Percentiles rank a stretch among this genome's conserved stretches.
Evolutionary conservation across 306 rosid genomes (phyloP).

Genomic region (Crataegus laevigata): DNA sequence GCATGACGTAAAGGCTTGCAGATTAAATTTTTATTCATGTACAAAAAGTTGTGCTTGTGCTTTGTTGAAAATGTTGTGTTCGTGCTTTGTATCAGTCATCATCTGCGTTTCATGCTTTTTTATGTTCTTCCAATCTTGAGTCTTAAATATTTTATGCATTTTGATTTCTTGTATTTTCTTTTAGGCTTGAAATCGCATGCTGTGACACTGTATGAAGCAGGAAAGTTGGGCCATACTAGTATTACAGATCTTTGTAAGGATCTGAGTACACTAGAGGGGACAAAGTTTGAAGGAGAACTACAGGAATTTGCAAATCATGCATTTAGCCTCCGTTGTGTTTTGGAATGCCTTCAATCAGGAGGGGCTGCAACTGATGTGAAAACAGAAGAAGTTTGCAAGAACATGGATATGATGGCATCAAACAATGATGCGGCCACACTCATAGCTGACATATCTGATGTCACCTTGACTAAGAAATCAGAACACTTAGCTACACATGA

Average conservation of each 20-base stretch:
- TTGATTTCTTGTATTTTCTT: background rate
- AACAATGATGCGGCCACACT: conserved; percentile 34
- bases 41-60: background rate
- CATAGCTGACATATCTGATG: conserved; percentile 37
- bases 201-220: conserved; percentile 92
- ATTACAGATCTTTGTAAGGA: conserved; percentile 92
- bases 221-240: conserved; percentile 86
- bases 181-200: conserved; percentile 98
- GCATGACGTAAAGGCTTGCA: background rate
- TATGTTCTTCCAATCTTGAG: background rate
- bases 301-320: conserved; percentile 98
- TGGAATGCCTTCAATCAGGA: conserved; percentile 85
- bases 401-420: conserved; percentile 32
- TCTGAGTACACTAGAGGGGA: conserved; percentile 74
- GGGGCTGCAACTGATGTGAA: conserved; percentile 46
- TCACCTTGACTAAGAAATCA: conserved; percentile 32
- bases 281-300: conserved; percentile 89
- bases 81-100: background rate
- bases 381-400: conserved; percentile 37
- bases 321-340: conserved; percentile 81
- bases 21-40: background rate
- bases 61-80: no score
- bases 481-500: conserved; percentile 22
- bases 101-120: background rate
- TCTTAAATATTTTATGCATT: background rate